These are phyloP conservation scores for Penicillium nucicola DNA, from an alignment of 495 filamentous ascomycete genomes.

Conservation along the genomic window DNA sequence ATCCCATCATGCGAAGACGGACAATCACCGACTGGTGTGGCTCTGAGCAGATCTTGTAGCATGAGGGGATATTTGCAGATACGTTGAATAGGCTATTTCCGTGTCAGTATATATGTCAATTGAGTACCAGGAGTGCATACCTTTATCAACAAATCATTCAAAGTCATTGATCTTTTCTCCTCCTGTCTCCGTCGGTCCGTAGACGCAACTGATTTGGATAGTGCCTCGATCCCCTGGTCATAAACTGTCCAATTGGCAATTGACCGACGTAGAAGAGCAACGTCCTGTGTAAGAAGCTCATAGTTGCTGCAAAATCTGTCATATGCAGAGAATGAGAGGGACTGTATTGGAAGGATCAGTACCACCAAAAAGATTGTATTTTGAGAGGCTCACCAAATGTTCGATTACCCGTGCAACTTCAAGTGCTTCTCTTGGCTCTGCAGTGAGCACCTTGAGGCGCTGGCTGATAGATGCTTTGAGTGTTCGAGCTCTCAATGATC, in stretches of 20 bases:
- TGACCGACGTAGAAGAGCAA: conserved; percentile 63
- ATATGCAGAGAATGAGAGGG: conserved; percentile 78
- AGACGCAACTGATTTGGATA: conserved; percentile 73
- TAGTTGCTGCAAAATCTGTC: conserved; percentile 87
- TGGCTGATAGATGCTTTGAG: conserved; percentile 26
- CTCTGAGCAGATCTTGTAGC: conserved; percentile 74
- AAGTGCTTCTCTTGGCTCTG: conserved; percentile 68
- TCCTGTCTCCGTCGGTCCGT: conserved; percentile 60
- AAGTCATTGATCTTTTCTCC: conserved; percentile 69
- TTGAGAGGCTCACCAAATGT: conserved; percentile 54
- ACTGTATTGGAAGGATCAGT: conserved; percentile 42
- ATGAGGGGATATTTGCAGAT: conserved; percentile 91
- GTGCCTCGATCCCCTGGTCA: conserved; percentile 83
- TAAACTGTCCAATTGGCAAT: conserved; percentile 76
- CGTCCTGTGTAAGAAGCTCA: conserved; percentile 74
- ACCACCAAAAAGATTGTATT: neutral
- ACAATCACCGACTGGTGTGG: conserved; percentile 81
- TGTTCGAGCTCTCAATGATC: conserved; percentile 28
- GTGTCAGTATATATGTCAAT: conserved; percentile 9
- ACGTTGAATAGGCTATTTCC: conserved; percentile 78
- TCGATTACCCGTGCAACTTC: conserved; percentile 76
- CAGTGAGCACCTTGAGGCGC: conserved; percentile 44
- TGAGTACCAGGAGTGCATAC: conserved; percentile 36
- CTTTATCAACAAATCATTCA: conserved; percentile 90
- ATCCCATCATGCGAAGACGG: conserved; percentile 76